Evolutionary conservation across 2,329 filamentous ascomycete species (phyloP).

Genomic region (Septoria petroselini): DNA sequence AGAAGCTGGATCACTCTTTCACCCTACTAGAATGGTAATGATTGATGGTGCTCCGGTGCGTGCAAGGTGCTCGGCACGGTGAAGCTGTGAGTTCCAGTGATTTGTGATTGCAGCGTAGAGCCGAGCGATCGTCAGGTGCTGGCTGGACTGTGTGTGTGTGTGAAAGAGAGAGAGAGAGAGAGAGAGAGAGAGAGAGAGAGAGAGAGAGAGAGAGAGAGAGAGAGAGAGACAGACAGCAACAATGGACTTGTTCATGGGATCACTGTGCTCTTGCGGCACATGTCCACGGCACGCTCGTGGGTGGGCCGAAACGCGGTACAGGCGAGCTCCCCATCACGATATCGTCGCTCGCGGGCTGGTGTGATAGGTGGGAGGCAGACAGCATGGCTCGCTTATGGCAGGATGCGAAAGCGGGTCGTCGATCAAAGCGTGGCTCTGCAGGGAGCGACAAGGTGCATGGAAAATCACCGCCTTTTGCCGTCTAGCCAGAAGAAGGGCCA

Average conservation of each 20-base stretch:
- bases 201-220: too few relatives aligned
- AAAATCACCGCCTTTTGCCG: constrained; percentile 2
- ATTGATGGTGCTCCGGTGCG: not conserved
- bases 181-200: too few relatives aligned
- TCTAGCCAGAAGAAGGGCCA: not conserved
- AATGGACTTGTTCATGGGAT: too few relatives aligned
- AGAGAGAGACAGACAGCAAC: too few relatives aligned
- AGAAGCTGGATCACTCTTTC: not conserved
- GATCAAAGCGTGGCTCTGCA: constrained; percentile 5
- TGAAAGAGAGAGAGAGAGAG: too few relatives aligned
- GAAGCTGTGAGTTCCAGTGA: too few relatives aligned
- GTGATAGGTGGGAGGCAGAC: not conserved
- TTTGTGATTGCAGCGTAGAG: too few relatives aligned
- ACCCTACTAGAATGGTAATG: not conserved
- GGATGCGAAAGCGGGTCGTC: constrained; percentile 1
- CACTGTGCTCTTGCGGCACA: too few relatives aligned
- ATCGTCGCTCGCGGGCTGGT: not conserved
- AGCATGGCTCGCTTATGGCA: constrained; percentile 5
- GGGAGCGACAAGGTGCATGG: not conserved
- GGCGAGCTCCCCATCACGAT: not conserved
- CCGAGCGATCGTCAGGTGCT: too few relatives aligned
- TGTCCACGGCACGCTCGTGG: too few relatives aligned
- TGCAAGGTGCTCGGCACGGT: too few relatives aligned
- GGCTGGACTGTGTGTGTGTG: too few relatives aligned
- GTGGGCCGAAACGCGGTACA: not conserved